Evolutionary conservation across 1,284 basidiomycete genomes (phyloP), one percentile per base, ranked within the genome.

Genomic region (Naganishia liquefaciens): DNA sequence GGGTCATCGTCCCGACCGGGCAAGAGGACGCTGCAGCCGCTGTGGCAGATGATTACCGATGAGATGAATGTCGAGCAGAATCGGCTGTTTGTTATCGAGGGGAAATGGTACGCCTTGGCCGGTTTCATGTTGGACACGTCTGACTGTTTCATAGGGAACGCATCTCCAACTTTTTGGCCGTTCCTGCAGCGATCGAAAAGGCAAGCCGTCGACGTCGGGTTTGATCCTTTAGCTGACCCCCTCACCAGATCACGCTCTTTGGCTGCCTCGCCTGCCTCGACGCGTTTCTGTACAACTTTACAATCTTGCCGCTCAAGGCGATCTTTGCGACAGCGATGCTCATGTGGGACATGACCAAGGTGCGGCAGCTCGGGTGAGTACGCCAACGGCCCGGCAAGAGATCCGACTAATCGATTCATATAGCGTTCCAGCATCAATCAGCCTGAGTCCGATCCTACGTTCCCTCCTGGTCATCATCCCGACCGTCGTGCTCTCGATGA

Each of bases 241-340:
- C 27, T 17, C 6, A 15, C 37, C 70, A 94, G 91, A 91, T 95
- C 53, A 89, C 97, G 54, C 81, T 88, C 39, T 96, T 99, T 75
- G 96, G 96, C 13, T 91, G 92, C 71, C 81, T 96, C 40, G 85
- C 99, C 47, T 99, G 96, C 77, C 84, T 99, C 54, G 96, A 99
- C 78, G 93, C 93, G 3, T 98, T 98, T 79, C 85, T 99, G 3
- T 96, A 99, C 80, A 95, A 92, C 6, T 97, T 99, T 80, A 99
- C 96, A 40, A 93, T 99, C 69, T 85, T 97, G 7, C 96, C 96
- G 6, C 91, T 99, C 63, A 90, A 95, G 17, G 89, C 88, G 69
- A 71, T 81, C 10, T 81, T 93, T 33, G 92, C 91, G 0, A 76
- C 84, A 43, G 82, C 82, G 70, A 51, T 54, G 42, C 27, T 65